Base-by-base conservation (phyloP, 805 yeast genomes). In the Wickerhamiella kazuoi region DNA sequence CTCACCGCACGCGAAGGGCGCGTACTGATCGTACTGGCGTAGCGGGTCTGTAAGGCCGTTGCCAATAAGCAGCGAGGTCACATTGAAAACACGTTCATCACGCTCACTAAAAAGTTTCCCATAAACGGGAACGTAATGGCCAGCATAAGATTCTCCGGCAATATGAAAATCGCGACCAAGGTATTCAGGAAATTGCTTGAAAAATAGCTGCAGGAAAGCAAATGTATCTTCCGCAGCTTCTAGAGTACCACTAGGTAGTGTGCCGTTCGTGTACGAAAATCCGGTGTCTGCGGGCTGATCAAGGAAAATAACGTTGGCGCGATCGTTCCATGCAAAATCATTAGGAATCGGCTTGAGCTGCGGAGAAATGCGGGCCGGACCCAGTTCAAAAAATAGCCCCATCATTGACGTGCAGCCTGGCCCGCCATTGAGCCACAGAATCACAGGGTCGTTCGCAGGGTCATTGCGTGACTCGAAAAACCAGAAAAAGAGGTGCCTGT, bases 141-240 rank as follows among this genome's bases (percentile, higher is more conserved):
- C 96, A 21, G 87, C 96, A 55, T 86, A 84, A 15, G 93, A 80
- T 60, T 84, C 96, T 50, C 96, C 96, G 37, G 94, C 79, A 56
- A 84, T 80, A 61, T 83, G 94, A 75, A 84, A 83, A 32, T 68
- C 67, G 43, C 42, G 40, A 41, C 67, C 60, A 37, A 66, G 53
- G 60, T 76, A 76, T 57, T 82, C 73, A 37, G 95, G 93, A 68
- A 82, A 84, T 52, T 80, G 76, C 56, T 77, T 74, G 68, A 79
- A 87, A 65, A 87, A 84, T 50, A 87, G 66, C 53, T 79, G 78
- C 54, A 90, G 67, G 60, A 87, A 86, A 1, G 84, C 79, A 53
- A 76, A 86, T 11, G 83, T 93, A 54, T 87, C 97, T 57, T 74
- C 71, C 35, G 83, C 95, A 29, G 96, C 96, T 41, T 84, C 76